Evolutionary conservation across 164 flowering plant genomes (phyloP).

Genomic region (Kalanchoe fedtschenkoi): DNA sequence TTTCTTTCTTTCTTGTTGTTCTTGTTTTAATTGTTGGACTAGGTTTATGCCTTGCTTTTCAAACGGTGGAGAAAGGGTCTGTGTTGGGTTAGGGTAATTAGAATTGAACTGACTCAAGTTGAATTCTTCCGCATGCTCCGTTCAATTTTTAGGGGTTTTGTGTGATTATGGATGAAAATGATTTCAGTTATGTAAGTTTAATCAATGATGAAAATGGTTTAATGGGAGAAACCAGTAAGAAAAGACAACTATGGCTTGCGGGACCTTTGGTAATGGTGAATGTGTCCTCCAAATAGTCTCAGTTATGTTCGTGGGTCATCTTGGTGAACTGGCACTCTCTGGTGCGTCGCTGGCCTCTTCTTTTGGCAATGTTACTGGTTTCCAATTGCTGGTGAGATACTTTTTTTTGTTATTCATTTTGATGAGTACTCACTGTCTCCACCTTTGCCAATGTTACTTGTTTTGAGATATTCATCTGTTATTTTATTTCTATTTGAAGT

Average conservation of each 20-base stretch:
- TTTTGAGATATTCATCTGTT: too few species aligned
- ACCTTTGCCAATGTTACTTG: neutral
- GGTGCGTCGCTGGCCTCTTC: slow-evolving; percentile 41
- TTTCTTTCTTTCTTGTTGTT: too few species aligned
- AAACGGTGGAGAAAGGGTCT: too few species aligned
- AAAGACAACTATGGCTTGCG: slow-evolving; percentile 1
- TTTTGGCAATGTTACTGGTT: slow-evolving; percentile 32
- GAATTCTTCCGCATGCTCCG: too few species aligned
- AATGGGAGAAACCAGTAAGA: neutral
- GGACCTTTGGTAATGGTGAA: slow-evolving; percentile 13
- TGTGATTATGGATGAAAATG: too few species aligned
- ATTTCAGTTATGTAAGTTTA: neutral
- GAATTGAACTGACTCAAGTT: too few species aligned
- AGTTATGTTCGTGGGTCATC: slow-evolving; percentile 49
- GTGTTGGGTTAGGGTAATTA: too few species aligned
- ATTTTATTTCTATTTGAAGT: too few species aligned
- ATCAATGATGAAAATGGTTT: neutral
- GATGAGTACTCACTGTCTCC: neutral
- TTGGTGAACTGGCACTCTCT: slow-evolving; percentile 41
- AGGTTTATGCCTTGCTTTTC: too few species aligned
- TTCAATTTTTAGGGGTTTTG: too few species aligned
- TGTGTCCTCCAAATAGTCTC: slow-evolving; percentile 24
- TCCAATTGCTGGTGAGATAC: slow-evolving; percentile 39
- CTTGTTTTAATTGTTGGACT: too few species aligned
- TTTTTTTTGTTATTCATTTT: neutral